A percentile compares a stretch with the other conserved stretches of the same genome.
Evolutionary conservation across 768 basidiomycete genomes (phyloP).

Genomic region (Lentinula edodes): DNA sequence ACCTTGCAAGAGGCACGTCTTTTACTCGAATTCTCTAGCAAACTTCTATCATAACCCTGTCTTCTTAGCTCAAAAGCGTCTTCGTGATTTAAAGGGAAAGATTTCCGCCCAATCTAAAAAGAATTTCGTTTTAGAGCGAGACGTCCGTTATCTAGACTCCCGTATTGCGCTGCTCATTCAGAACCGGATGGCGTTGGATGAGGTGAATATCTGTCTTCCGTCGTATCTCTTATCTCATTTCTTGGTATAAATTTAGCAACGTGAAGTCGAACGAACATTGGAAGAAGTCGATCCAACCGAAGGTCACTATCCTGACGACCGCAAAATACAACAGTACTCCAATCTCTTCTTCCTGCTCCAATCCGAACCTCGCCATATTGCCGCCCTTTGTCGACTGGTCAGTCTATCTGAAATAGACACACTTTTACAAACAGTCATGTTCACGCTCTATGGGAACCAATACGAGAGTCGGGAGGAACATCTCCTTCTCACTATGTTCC

Average conservation of each 20-base stretch:
- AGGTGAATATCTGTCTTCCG: conserved; percentile 46
- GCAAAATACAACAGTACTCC: conserved; percentile 91
- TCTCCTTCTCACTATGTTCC: conserved; percentile 97
- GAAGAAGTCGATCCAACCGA: conserved; percentile 94
- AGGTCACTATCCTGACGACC: conserved; percentile 91
- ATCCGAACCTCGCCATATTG: conserved; percentile 95
- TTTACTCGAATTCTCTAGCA: conserved; percentile 1
- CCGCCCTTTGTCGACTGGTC: conserved; percentile 93
- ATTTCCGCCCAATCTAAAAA: conserved; percentile 99
- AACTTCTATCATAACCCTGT: conserved; percentile 6
- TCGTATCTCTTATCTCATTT: not conserved
- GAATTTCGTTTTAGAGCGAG: conserved; percentile 98
- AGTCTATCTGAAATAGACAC: conserved; percentile 97
- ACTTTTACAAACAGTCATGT: conserved; percentile 99
- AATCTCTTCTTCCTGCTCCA: conserved; percentile 99
- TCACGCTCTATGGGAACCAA: conserved; percentile 98
- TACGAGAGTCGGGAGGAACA: conserved; percentile 99
- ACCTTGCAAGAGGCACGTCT: conserved; percentile 76
- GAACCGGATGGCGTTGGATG: conserved; percentile 95
- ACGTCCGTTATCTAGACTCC: conserved; percentile 96
- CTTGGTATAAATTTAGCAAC: conserved; percentile 53
- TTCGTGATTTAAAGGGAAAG: conserved; percentile 92
- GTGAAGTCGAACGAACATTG: conserved; percentile 90
- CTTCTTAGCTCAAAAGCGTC: conserved; percentile 83
- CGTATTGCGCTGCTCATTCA: conserved; percentile 97